These are phyloP conservation scores for Aureobasidium sp. DNA, from an alignment of 2,329 filamentous ascomycete genomes.

Conservation along the genomic window DNA sequence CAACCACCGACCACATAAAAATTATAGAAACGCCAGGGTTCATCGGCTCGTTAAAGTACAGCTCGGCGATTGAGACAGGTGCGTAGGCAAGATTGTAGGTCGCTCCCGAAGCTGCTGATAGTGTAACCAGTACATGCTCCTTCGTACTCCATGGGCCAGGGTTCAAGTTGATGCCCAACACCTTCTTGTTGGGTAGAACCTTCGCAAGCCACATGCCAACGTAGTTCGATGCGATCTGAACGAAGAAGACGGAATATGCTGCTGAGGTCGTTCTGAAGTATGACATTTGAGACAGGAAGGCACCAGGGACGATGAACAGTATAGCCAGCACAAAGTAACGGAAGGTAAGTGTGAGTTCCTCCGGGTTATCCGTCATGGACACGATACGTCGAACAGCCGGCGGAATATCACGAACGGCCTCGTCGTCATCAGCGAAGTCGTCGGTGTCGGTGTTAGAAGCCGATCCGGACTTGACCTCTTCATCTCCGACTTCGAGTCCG, in stretches of 20 bases:
- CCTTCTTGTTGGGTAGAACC: conserved; percentile 41
- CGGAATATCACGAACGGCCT: conserved; percentile 43
- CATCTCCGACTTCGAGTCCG: conserved; percentile 14
- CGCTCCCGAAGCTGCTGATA: conserved; percentile 26
- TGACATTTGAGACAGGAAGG: conserved; percentile 51
- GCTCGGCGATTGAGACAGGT: conserved; percentile 49
- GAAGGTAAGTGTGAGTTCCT: conserved; percentile 51
- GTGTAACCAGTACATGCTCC: conserved; percentile 52
- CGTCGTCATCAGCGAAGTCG: conserved; percentile 31
- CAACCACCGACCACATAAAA: conserved; percentile 55
- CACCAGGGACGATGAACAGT: conserved; percentile 51
- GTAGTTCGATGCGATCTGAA: conserved; percentile 53
- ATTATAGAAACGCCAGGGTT: conserved; percentile 50
- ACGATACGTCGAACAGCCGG: conserved; percentile 51
- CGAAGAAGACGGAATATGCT: conserved; percentile 56
- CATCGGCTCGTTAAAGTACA: conserved; percentile 50
- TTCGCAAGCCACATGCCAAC: conserved; percentile 48
- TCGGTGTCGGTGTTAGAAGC: conserved; percentile 20
- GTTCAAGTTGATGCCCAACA: conserved; percentile 49
- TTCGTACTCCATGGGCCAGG: conserved; percentile 52
- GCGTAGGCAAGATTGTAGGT: conserved; percentile 31
- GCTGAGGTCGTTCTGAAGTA: conserved; percentile 52
- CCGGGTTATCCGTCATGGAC: conserved; percentile 51
- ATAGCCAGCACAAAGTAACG: conserved; percentile 52
- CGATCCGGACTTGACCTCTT: not conserved